These are phyloP conservation scores for Rosellinia necatrix DNA, from an alignment of 2,329 filamentous ascomycete species.

Conservation along the genomic window DNA sequence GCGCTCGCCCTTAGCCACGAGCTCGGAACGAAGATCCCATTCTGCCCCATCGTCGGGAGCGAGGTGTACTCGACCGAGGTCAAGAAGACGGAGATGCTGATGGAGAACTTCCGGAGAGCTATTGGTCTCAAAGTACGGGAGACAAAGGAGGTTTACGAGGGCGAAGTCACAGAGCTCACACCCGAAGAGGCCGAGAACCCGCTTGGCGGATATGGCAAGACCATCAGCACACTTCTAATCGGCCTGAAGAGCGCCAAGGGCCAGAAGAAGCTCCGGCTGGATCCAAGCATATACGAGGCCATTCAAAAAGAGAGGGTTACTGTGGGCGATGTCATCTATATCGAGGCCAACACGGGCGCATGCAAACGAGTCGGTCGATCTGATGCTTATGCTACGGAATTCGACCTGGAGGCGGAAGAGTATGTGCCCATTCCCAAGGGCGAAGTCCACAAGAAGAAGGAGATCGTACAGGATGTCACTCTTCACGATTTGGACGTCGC, in stretches of 20 bases:
- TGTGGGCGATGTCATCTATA: slow-evolving; percentile 97
- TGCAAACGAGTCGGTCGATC: slow-evolving; percentile 96
- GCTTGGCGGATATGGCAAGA: slow-evolving; percentile 93
- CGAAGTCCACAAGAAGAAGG: slow-evolving; percentile 99
- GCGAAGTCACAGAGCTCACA: slow-evolving; percentile 95
- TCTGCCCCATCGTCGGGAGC: slow-evolving; percentile 96
- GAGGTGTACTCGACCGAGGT: slow-evolving; percentile 98
- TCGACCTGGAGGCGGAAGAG: slow-evolving; percentile 97
- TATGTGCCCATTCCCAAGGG: slow-evolving; percentile 99
- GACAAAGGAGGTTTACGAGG: slow-evolving; percentile 99
- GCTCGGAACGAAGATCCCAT: slow-evolving; percentile 95
- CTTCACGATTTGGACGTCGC: slow-evolving; percentile 96
- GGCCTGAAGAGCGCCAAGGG: slow-evolving; percentile 94
- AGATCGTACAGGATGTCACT: slow-evolving; percentile 98
- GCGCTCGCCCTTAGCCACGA: slow-evolving; percentile 96
- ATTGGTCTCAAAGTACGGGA: slow-evolving; percentile 97
- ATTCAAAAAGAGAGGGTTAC: slow-evolving; percentile 98
- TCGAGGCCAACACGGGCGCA: slow-evolving; percentile 97
- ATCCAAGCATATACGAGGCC: slow-evolving; percentile 98
- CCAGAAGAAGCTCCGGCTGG: slow-evolving; percentile 95
- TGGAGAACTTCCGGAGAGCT: slow-evolving; percentile 98
- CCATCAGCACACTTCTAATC: slow-evolving; percentile 93
- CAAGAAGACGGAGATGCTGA: slow-evolving; percentile 98
- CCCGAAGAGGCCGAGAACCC: slow-evolving; percentile 98
- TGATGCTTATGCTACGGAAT: slow-evolving; percentile 97